Evolutionary conservation across 1,284 basidiomycete genomes (phyloP).

Genomic region (Tylopilus orsonianus): DNA sequence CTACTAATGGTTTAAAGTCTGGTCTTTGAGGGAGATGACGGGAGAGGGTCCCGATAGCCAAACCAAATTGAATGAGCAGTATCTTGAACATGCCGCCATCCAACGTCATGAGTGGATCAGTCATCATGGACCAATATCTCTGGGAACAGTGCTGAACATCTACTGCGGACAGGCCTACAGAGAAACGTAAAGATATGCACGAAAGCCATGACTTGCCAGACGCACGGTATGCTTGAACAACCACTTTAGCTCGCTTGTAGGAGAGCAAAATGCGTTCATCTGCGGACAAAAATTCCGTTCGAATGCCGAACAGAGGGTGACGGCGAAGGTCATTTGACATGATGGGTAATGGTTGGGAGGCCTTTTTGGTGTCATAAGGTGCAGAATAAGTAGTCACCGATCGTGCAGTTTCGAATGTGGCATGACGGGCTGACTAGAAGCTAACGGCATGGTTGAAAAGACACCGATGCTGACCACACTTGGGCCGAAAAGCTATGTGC

Average conservation of each 20-base stretch:
- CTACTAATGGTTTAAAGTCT: slow-evolving; percentile 45
- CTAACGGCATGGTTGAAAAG: too few relatives aligned
- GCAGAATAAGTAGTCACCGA: too few relatives aligned
- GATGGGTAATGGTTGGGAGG: slow-evolving; percentile 5
- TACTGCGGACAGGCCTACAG: slow-evolving; percentile 40
- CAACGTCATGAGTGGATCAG: slow-evolving; percentile 46
- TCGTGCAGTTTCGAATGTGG: too few relatives aligned
- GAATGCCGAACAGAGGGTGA: slow-evolving; percentile 46
- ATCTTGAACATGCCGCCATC: slow-evolving; percentile 52
- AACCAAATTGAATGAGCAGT: slow-evolving; percentile 47
- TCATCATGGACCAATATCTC: slow-evolving; percentile 49
- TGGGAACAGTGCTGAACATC: slow-evolving; percentile 48
- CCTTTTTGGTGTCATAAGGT: too few relatives aligned
- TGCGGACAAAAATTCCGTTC: slow-evolving; percentile 41
- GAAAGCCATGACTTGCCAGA: slow-evolving; percentile 6
- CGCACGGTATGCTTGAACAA: slow-evolving; percentile 49
- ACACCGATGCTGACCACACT: too few relatives aligned
- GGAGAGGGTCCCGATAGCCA: slow-evolving; percentile 50
- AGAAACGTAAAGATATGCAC: slow-evolving; percentile 6
- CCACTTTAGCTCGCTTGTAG: slow-evolving; percentile 46
- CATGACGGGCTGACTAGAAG: too few relatives aligned
- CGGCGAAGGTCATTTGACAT: slow-evolving; percentile 40
- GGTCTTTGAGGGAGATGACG: slow-evolving; percentile 47
- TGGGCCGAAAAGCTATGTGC: too few relatives aligned
- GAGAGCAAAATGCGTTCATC: slow-evolving; percentile 49